Percentiles rank a stretch among this genome's conserved stretches.
phyloP scores from a whole-genome alignment of 2,329 filamentous ascomycete genomes.

The Fonsecaea monophora region DNA sequence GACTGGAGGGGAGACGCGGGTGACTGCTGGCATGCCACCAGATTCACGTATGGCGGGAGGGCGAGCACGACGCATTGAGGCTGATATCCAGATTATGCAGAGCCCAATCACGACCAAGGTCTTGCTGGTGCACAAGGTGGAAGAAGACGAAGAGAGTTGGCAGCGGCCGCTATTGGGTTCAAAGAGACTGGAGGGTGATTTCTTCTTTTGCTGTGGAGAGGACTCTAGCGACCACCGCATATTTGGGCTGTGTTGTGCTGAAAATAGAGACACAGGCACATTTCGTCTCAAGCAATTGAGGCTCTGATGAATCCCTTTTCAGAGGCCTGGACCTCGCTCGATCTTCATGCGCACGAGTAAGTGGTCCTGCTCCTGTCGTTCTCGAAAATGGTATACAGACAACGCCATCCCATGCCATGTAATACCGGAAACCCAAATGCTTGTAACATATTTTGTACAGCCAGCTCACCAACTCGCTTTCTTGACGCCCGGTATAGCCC shows the following conservation, averaged over 20 bases:
- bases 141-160: background rate
- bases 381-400: conserved; percentile 10
- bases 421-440: background rate
- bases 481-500: conserved; percentile 87
- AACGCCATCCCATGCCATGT: conserved; percentile 19
- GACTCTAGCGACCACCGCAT: background rate
- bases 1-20: background rate
- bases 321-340: background rate
- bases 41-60: background rate
- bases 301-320: background rate
- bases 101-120: background rate
- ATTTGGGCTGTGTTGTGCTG: background rate
- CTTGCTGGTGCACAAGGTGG: background rate
- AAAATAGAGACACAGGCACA: background rate
- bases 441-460: conserved; percentile 11
- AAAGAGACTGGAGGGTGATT: background rate
- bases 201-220: background rate
- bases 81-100: background rate
- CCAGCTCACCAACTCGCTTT: conserved; percentile 89
- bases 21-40: background rate
- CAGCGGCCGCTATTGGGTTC: background rate
- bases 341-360: background rate
- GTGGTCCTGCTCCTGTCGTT: background rate
- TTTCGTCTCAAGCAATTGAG: background rate
- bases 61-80: background rate